A percentile compares a stretch with the other conserved stretches of the same genome.
These are phyloP conservation scores for Amphicarpaea edgeworthii DNA, from an alignment of 306 rosid species.

Conservation along the genomic window DNA sequence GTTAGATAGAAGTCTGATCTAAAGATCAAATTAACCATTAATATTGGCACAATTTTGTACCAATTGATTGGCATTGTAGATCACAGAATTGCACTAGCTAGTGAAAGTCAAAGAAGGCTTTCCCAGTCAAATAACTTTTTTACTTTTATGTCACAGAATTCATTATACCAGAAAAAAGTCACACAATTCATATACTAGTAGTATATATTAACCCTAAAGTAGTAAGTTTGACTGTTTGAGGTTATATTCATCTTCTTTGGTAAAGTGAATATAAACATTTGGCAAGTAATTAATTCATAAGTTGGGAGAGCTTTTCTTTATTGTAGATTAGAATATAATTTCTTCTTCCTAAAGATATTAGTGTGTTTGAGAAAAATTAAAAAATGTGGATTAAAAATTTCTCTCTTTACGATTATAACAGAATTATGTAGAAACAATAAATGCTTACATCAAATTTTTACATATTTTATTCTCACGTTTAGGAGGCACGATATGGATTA, in stretches of 20 bases:
- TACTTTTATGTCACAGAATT: not conserved
- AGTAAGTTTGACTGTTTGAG: not conserved
- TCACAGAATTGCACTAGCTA: not conserved
- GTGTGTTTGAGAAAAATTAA: too few relatives aligned
- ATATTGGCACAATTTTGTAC: too few relatives aligned
- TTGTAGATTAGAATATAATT: not conserved
- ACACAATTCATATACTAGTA: not conserved
- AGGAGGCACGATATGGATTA: too few relatives aligned
- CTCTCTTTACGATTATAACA: too few relatives aligned
- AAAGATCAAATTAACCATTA: too few relatives aligned
- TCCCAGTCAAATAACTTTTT: constrained; percentile 21
- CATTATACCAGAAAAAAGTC: constrained; percentile 2
- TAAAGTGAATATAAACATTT: not conserved
- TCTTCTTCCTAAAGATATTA: not conserved
- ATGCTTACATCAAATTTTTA: too few relatives aligned
- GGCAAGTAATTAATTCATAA: not conserved
- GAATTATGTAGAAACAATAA: too few relatives aligned
- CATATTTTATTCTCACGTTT: too few relatives aligned
- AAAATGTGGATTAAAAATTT: too few relatives aligned
- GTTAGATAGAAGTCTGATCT: too few relatives aligned
- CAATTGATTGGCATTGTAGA: not conserved
- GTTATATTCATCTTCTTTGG: not conserved
- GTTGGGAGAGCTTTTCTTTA: not conserved
- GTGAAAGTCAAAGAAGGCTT: constrained; percentile 23
- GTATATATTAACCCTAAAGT: not conserved